Evolutionary conservation across 1,139 yeast species (phyloP).

Genomic region (Magnusiomyces paraingens): DNA sequence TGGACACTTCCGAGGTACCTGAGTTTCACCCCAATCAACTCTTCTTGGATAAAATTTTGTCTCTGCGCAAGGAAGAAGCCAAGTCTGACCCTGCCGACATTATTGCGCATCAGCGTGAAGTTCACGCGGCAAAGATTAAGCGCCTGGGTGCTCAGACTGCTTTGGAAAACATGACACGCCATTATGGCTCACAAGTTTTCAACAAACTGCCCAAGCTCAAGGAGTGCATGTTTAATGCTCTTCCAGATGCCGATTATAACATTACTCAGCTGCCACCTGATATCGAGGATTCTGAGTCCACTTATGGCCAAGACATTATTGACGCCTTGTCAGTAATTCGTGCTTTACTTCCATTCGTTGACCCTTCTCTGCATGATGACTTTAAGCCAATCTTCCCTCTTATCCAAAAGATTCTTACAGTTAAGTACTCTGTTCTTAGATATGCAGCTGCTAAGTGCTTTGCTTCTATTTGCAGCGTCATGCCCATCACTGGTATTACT

Average conservation of each 20-base stretch:
- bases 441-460: slow-evolving; percentile 89
- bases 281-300: slow-evolving; percentile 40
- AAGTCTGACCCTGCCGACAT: slow-evolving; percentile 62
- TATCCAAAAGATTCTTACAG: slow-evolving; percentile 57
- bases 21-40: slow-evolving; percentile 69
- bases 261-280: slow-evolving; percentile 33
- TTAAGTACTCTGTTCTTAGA: slow-evolving; percentile 71
- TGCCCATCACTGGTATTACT: slow-evolving; percentile 71
- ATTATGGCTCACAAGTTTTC: slow-evolving; percentile 53
- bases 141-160: slow-evolving; percentile 78
- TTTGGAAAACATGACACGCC: slow-evolving; percentile 43
- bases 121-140: slow-evolving; percentile 69
- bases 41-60: slow-evolving; percentile 54
- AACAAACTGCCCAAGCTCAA: slow-evolving; percentile 60
- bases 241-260: slow-evolving; percentile 33
- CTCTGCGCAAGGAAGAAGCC: slow-evolving; percentile 75
- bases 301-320: slow-evolving; percentile 70
- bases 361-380: slow-evolving; percentile 43
- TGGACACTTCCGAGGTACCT: slow-evolving; percentile 93
- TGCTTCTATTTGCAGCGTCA: slow-evolving; percentile 70
- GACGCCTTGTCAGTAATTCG: slow-evolving; percentile 82
- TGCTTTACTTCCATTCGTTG: slow-evolving; percentile 63
- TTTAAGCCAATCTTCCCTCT: slow-evolving; percentile 44
- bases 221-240: slow-evolving; percentile 61
- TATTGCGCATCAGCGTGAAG: slow-evolving; percentile 55